phyloP scores from a whole-genome alignment of 2,329 filamentous ascomycete genomes.

The Paracoccidioides brasiliensis region DNA sequence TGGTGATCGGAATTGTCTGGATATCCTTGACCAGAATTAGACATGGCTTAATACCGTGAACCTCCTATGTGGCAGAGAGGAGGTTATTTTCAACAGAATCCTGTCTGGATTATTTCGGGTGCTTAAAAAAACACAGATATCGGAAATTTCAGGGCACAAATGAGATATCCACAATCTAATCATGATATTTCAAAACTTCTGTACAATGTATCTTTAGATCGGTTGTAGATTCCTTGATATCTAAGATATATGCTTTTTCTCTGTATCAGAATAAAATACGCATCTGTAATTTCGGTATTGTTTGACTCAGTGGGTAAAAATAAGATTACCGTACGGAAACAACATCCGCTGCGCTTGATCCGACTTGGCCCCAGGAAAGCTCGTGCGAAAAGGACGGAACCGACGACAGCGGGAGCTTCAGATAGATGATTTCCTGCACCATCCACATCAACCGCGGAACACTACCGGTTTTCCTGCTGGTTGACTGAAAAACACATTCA shows the following conservation, averaged over 20 bases:
- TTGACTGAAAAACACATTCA: not conserved
- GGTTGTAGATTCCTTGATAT: too few species aligned
- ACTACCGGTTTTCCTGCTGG: not conserved
- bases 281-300: slow-evolving; percentile 2
- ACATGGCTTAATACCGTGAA: not conserved
- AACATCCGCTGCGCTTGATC: not conserved
- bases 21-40: not conserved
- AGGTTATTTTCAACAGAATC: not conserved
- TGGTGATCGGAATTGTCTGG: not conserved
- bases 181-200: not conserved
- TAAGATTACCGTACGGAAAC: not conserved
- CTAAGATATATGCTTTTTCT: not conserved
- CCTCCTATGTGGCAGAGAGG: not conserved
- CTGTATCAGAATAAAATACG: not conserved
- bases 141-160: not conserved
- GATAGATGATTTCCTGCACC: not conserved
- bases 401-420: not conserved
- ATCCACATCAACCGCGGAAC: not conserved
- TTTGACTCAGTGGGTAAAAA: too few species aligned
- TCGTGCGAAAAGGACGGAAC: too few species aligned
- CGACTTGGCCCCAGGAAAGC: not conserved
- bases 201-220: not conserved
- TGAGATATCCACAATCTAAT: not conserved
- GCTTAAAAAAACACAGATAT: not conserved
- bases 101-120: not conserved